Base-by-base conservation (phyloP, 1,139 yeast genomes). In the Lodderomyces metapsilosis region DNA sequence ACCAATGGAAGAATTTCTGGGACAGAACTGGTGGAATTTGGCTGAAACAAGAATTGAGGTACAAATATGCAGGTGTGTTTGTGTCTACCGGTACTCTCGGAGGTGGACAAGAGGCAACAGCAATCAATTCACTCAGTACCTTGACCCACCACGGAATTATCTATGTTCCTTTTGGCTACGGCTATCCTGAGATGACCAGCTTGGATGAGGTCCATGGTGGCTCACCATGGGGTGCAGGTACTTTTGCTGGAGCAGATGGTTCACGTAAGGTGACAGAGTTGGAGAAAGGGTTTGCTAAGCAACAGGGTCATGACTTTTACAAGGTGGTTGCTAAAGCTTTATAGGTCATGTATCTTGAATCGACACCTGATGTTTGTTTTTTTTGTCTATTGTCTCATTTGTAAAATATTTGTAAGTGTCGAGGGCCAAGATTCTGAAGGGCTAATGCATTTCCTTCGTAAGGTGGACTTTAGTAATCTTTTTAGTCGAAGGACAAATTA, bases 1-100 rank as follows among this genome's bases (percentile, higher is more conserved):
- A 89, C 36, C 95, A 87, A 70, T 78, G 82, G 76, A 82, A 82
- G 65, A 70, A 89, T 10, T 87, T 84, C 75, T 82, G 89, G 84
- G 95, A 86, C 58, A 64, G 78, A 41, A 84, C 94, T 43, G 94
- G 94, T 59, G 87, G 86, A 42, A 69, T 86, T 50, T 87, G 95
- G 95, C 88, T 85, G 42, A 49, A 63, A 41, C 94, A 95, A 62
- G 81, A 80, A 44, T 71, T 87, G 47, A 68, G 76, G 56, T 92
- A 91, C 57, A 87, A 87, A 68, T 76, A 77, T 52, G 89, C 85
- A 33, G 92, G 92, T 58, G 59, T 81, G 43, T 87, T 87, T 56
- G 83, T 82, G 42, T 76, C 88, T 37, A 87, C 95, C 34, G 91
- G 92, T 60, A 76, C 89, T 42, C 82, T 81, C 56, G 92, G 92